phyloP scores from a whole-genome alignment of 495 filamentous ascomycete species.

The Lophium mytilinum region DNA sequence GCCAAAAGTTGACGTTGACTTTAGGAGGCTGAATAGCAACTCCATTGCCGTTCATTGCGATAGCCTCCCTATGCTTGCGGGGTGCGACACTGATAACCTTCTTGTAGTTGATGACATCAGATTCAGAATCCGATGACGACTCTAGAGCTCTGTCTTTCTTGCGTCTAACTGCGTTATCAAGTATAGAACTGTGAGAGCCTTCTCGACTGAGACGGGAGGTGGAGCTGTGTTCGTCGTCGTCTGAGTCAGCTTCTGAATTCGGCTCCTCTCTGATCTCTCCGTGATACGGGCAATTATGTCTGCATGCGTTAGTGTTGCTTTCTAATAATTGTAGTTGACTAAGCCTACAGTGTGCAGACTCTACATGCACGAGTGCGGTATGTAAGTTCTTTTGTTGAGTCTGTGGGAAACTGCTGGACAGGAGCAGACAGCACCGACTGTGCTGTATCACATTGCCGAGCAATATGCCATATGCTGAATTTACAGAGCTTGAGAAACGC shows the following conservation, averaged over 20 bases:
- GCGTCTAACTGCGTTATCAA: neutral
- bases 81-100: neutral
- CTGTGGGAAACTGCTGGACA: neutral
- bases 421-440: neutral
- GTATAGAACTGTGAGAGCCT: neutral
- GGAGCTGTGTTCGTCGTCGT: neutral
- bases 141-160: neutral
- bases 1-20: neutral
- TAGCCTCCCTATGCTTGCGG: neutral
- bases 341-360: conserved; percentile 13
- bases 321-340: neutral
- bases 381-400: neutral
- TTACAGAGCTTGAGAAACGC: conserved; percentile 24
- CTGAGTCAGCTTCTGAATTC: conserved; percentile 9
- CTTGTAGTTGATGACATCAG: neutral
- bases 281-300: conserved; percentile 28
- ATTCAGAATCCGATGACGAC: neutral
- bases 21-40: neutral
- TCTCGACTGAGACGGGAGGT: neutral
- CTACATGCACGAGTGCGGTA: conserved; percentile 1
- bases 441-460: conserved; percentile 11
- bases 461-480: conserved; percentile 32
- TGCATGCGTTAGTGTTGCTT: conserved; percentile 1
- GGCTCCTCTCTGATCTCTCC: conserved; percentile 25
- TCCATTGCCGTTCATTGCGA: neutral